Conservation (phyloP, 2,329 filamentous ascomycete species). For the Pseudogymnoascus sp. region DNA sequence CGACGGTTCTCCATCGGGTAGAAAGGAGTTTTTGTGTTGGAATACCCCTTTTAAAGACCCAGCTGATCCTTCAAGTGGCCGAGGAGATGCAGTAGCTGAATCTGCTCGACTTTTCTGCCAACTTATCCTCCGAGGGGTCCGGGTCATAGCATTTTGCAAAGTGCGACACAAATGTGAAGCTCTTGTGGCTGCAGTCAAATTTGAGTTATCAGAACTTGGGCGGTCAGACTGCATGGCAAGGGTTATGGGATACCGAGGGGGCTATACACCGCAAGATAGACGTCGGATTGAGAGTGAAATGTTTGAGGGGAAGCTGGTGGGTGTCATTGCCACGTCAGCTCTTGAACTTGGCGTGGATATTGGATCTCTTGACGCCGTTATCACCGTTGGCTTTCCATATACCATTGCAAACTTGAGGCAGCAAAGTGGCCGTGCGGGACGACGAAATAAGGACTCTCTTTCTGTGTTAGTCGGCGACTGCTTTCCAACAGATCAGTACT, state of each 20-base stretch:
- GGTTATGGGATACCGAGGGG: slow-evolving; percentile 92
- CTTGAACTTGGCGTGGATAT: slow-evolving; percentile 94
- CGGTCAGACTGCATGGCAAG: slow-evolving; percentile 65
- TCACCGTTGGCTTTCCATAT: slow-evolving; percentile 91
- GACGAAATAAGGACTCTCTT: slow-evolving; percentile 86
- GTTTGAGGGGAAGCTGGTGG: slow-evolving; percentile 90
- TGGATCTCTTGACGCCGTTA: slow-evolving; percentile 82
- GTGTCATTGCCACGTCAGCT: slow-evolving; percentile 88
- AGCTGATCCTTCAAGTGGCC: slow-evolving; percentile 73
- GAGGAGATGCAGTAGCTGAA: slow-evolving; percentile 74
- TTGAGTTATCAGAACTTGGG: slow-evolving; percentile 65
- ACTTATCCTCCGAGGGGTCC: slow-evolving; percentile 75
- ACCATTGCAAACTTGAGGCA: slow-evolving; percentile 91
- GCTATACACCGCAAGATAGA: slow-evolving; percentile 86
- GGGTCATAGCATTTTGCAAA: slow-evolving; percentile 87
- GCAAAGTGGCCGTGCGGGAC: slow-evolving; percentile 85
- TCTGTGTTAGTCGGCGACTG: slow-evolving; percentile 83
- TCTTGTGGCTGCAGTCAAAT: slow-evolving; percentile 69
- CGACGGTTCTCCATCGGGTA: slow-evolving; percentile 84
- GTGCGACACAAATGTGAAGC: slow-evolving; percentile 84
- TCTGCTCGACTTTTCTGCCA: slow-evolving; percentile 88
- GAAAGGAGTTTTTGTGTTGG: slow-evolving; percentile 96
- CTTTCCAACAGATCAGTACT: slow-evolving; percentile 88
- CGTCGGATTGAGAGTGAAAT: slow-evolving; percentile 86
- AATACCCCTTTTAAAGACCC: slow-evolving; percentile 94